These are phyloP conservation scores for Ophiostoma sp. DNA, from an alignment of 2,329 filamentous ascomycete species.

Conservation along the genomic window DNA sequence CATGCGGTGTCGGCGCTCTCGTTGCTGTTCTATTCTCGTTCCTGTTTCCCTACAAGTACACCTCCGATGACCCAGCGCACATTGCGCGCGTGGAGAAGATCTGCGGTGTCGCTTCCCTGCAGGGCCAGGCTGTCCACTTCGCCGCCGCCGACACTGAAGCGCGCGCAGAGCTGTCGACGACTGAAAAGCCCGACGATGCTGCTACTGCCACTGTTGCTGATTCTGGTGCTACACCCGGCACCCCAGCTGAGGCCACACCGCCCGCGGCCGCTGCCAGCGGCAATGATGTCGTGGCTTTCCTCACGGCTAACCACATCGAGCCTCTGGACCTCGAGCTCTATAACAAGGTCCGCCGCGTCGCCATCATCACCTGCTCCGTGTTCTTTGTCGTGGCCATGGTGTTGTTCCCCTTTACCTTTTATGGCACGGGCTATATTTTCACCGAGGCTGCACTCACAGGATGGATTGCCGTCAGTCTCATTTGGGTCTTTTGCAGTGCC, in stretches of 20 bases:
- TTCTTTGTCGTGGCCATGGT: slow-evolving; percentile 36
- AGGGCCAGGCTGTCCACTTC: background rate
- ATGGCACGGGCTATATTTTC: slow-evolving; percentile 32
- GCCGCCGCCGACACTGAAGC: background rate
- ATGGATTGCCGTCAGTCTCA: slow-evolving; percentile 37
- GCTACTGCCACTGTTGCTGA: background rate
- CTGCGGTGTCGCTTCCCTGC: background rate
- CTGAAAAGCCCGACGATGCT: background rate
- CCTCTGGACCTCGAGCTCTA: slow-evolving; percentile 38
- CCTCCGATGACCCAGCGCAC: background rate
- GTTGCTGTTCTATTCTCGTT: slow-evolving; percentile 28
- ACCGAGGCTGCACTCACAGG: slow-evolving; percentile 32
- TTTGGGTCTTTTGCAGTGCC: slow-evolving; percentile 38
- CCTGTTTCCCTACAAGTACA: background rate
- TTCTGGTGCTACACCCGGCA: background rate
- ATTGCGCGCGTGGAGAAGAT: background rate
- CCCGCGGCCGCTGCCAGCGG: slow-evolving; percentile 28
- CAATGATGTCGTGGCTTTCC: slow-evolving; percentile 40
- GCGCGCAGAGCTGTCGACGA: background rate
- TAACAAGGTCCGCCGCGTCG: slow-evolving; percentile 35
- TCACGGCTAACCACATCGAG: slow-evolving; percentile 37
- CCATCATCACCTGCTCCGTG: slow-evolving; percentile 33
- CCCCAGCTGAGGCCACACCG: slow-evolving; percentile 27
- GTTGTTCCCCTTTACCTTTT: slow-evolving; percentile 38
- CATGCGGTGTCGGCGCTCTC: slow-evolving; percentile 35